Percentiles rank a stretch among this genome's conserved stretches.
phyloP scores from a whole-genome alignment of 2,329 filamentous ascomycete genomes.

The Microdochium trichocladiopsis region DNA sequence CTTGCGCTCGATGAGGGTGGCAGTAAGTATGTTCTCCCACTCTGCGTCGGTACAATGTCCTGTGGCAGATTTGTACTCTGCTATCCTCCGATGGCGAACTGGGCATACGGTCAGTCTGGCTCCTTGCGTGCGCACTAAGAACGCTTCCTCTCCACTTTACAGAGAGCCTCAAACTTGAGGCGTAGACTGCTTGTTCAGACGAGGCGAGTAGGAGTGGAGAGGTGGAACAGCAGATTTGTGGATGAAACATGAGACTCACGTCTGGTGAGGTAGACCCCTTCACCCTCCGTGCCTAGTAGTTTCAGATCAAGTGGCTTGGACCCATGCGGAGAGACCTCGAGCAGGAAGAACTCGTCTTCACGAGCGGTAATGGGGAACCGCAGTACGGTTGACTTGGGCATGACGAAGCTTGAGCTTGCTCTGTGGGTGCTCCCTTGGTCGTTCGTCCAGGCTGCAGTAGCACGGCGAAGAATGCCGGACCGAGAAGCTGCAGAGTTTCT shows the following conservation, averaged over 20 bases:
- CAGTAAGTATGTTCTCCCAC: constrained; percentile 56
- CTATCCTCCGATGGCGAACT: constrained; percentile 51
- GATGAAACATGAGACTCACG: constrained; percentile 36
- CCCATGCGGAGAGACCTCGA: constrained; percentile 47
- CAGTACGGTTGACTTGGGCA: constrained; percentile 33
- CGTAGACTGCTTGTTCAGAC: background rate
- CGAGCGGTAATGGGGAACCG: constrained; percentile 50
- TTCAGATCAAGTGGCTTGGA: constrained; percentile 55
- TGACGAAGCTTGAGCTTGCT: constrained; percentile 3
- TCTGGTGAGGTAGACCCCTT: constrained; percentile 48
- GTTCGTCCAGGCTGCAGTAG: no score
- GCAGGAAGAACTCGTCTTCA: constrained; percentile 47
- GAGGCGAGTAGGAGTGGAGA: background rate
- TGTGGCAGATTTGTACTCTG: constrained; percentile 44
- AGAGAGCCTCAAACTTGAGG: no score
- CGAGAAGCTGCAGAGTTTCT: no score
- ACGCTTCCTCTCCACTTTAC: no score
- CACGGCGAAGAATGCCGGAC: no score
- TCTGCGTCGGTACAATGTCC: constrained; percentile 52
- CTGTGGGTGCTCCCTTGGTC: background rate
- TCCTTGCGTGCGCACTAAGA: no score
- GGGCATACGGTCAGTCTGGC: no score
- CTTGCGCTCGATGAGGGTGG: constrained; percentile 44
- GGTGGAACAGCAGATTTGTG: background rate
- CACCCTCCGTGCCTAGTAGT: constrained; percentile 61